Evolutionary conservation across 257 asterid genomes (phyloP), one percentile per base, ranked within the genome.

Genomic region (Solanum lycopersicoides): DNA sequence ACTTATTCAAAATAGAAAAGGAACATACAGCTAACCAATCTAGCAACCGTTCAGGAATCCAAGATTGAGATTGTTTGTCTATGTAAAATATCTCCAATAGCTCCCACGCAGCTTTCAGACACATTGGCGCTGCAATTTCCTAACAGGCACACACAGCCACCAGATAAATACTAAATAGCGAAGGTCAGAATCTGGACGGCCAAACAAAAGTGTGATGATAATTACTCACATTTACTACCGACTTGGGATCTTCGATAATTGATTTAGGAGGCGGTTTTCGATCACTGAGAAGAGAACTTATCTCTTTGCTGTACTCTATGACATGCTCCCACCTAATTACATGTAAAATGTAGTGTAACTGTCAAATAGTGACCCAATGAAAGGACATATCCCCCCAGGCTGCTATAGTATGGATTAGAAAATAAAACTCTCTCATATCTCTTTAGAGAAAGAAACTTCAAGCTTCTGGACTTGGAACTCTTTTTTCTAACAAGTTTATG

Each of bases 31-130:
- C 91, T 90, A 97, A 91, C 98, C 98, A 97, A 94, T 95, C 98
- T 88, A 93, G 89, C 83, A 96, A 95, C 87, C 95, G 92, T 89
- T 95, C 98, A 69, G 99, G 98, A 82, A 95, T 91, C 98, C 97
- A 97, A 73, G 94, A 89, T 90, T 94, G 93, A 89, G 95, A 92
- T 90, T 92, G 93, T 91, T 92, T 96, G 93, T 97, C 99, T 6
- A 94, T 98, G 83, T 95, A 97, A 91, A 97, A 97, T 80, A 95
- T 89, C 89, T 95, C 98, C 94, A 97, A 87, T 91, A 97, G 94
- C 96, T 95, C 98, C 99, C 98, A 95, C 53, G 98, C 99, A 89
- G 98, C 98, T 93, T 89, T 95, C 91, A 97, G 87, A 75, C 92
- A 88, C 32, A 95, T 93, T 74, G 99, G 96, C 90, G 92, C 95